A percentile compares a stretch with the other conserved stretches of the same genome.
Evolutionary conservation across 305 asterid genomes (phyloP).

Genomic region (Solanum hybrid): DNA sequence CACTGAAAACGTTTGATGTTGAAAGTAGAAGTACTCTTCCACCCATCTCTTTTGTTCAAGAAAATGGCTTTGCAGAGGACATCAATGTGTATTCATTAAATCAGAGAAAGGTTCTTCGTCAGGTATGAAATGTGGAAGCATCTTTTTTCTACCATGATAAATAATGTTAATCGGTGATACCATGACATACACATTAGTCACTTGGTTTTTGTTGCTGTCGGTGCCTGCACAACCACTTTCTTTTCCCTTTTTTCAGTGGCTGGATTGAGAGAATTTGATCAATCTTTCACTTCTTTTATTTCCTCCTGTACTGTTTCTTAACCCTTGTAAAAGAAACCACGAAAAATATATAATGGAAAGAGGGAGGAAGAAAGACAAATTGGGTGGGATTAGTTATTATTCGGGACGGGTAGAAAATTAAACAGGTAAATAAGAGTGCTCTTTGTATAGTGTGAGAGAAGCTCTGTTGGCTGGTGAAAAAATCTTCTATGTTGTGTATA

Average conservation of each 20-base stretch:
- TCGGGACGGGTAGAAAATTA: neutral
- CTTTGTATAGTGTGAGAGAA: slow-evolving; percentile 2
- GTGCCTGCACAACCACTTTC: neutral
- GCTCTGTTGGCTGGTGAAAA: neutral
- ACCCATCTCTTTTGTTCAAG: slow-evolving; percentile 49
- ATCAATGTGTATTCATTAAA: slow-evolving; percentile 41
- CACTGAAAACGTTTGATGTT: slow-evolving; percentile 54
- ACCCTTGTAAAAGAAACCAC: neutral
- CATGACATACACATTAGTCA: neutral
- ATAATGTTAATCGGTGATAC: neutral
- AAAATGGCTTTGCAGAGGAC: slow-evolving; percentile 44
- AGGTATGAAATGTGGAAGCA: slow-evolving; percentile 44
- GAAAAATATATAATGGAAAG: neutral
- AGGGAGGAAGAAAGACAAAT: neutral
- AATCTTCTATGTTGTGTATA: neutral
- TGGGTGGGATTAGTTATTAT: neutral
- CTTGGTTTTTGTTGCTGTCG: neutral
- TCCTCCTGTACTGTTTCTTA: neutral
- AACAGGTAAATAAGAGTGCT: neutral
- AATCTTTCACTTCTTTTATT: neutral
- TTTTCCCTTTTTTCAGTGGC: neutral
- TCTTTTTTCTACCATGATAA: neutral
- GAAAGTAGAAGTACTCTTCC: slow-evolving; percentile 64
- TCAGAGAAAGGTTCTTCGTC: slow-evolving; percentile 68
- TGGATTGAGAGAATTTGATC: neutral